Conservation (phyloP, 306 rosid genomes). For the Casuarina cunninghamiana region DNA sequence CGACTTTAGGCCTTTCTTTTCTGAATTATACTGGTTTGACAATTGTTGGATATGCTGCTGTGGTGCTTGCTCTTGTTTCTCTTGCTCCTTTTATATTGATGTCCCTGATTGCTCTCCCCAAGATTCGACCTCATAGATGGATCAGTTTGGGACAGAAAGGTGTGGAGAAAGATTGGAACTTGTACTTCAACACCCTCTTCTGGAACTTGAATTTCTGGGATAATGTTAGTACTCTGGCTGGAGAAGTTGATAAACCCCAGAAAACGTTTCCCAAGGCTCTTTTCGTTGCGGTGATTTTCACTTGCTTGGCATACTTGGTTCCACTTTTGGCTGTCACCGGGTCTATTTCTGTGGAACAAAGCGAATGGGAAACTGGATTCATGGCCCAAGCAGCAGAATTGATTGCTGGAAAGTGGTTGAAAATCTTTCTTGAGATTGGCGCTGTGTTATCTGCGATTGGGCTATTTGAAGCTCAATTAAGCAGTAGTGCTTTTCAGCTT, state of each 20-base stretch:
- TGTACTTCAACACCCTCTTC: constrained; percentile 54
- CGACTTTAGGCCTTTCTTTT: constrained; percentile 46
- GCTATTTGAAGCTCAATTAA: constrained; percentile 60
- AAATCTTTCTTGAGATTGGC: constrained; percentile 48
- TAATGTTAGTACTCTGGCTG: constrained; percentile 66
- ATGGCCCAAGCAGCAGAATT: constrained; percentile 53
- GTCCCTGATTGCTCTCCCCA: constrained; percentile 50
- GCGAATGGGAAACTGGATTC: constrained; percentile 35
- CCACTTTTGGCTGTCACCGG: constrained; percentile 56
- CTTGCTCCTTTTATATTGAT: constrained; percentile 53
- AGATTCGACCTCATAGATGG: constrained; percentile 57
- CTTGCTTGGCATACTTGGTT: constrained; percentile 45
- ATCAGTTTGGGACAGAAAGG: constrained; percentile 40
- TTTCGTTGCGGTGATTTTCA: constrained; percentile 46
- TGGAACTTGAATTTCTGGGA: constrained; percentile 79
- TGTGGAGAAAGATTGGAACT: constrained; percentile 50
- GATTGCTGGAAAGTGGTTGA: constrained; percentile 60
- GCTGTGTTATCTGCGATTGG: constrained; percentile 61
- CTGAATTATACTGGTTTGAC: constrained; percentile 58
- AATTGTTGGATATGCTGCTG: constrained; percentile 55
- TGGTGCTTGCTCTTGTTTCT: constrained; percentile 47
- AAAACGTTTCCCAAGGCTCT: constrained; percentile 61
- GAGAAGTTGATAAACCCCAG: constrained; percentile 54
- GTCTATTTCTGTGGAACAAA: constrained; percentile 39
- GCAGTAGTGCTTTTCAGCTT: constrained; percentile 64